phyloP scores from a whole-genome alignment of 2,329 filamentous ascomycete genomes.

The Paecilomyces sp. region DNA sequence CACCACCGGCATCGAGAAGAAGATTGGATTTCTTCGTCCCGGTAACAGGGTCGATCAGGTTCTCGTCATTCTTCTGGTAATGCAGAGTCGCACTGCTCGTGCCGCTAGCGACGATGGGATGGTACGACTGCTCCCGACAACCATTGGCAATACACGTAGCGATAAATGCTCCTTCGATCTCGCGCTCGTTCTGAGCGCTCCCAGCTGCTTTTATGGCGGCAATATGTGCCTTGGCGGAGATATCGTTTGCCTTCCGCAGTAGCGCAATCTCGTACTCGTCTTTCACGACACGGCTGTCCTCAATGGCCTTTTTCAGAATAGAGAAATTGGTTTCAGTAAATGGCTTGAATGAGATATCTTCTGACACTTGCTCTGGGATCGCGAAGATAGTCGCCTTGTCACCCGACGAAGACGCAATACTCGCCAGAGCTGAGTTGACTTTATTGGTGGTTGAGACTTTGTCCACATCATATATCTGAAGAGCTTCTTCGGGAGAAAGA shows the following conservation, averaged over 20 bases:
- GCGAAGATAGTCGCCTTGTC: slow-evolving; percentile 58
- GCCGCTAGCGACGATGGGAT: slow-evolving; percentile 80
- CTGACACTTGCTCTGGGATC: slow-evolving; percentile 70
- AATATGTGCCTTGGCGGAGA: slow-evolving; percentile 71
- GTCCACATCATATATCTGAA: slow-evolving; percentile 74
- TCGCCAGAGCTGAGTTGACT: slow-evolving; percentile 65
- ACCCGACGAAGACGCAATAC: slow-evolving; percentile 27
- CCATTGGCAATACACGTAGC: slow-evolving; percentile 64
- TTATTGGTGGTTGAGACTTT: slow-evolving; percentile 65
- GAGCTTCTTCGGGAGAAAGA: slow-evolving; percentile 66
- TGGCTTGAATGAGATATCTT: slow-evolving; percentile 62
- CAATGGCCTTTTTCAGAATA: slow-evolving; percentile 63
- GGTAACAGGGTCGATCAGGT: slow-evolving; percentile 48
- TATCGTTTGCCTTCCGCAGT: slow-evolving; percentile 71
- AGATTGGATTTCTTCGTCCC: slow-evolving; percentile 56
- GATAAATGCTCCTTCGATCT: slow-evolving; percentile 74
- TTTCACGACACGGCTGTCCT: slow-evolving; percentile 74
- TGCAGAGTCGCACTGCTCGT: slow-evolving; percentile 79
- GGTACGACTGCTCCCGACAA: slow-evolving; percentile 74
- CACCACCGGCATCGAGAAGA: slow-evolving; percentile 80
- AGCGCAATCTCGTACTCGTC: slow-evolving; percentile 77
- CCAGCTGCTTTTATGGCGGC: slow-evolving; percentile 61
- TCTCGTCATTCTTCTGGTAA: slow-evolving; percentile 72
- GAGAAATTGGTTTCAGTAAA: slow-evolving; percentile 59
- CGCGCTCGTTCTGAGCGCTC: slow-evolving; percentile 65